Conservation (phyloP, 768 basidiomycete genomes). For the Flagelloscypha sp. region DNA sequence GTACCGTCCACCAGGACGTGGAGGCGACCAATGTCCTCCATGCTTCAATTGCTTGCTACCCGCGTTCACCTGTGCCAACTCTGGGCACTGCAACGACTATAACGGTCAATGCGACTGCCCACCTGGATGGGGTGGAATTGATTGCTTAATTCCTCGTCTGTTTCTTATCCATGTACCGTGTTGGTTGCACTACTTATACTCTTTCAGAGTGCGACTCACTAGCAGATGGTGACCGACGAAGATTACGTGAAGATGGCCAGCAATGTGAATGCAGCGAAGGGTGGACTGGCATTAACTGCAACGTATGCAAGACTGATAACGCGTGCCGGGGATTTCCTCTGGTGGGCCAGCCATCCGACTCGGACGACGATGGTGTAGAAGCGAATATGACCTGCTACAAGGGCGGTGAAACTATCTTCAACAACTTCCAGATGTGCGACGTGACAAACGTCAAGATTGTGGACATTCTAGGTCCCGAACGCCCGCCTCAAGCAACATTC, state of each 20-base stretch:
- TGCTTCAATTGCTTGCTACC: constrained; percentile 97
- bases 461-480: constrained; percentile 78
- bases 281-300: constrained; percentile 96
- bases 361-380: constrained; percentile 30
- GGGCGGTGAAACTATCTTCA: constrained; percentile 88
- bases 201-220: constrained; percentile 84
- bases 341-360: constrained; percentile 28
- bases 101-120: constrained; percentile 97
- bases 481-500: constrained; percentile 95
- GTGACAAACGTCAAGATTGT: constrained; percentile 96
- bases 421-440: constrained; percentile 96
- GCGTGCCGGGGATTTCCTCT: constrained; percentile 79
- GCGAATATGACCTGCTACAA: constrained; percentile 89
- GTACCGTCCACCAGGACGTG: too few relatives aligned
- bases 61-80: constrained; percentile 88
- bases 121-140: constrained; percentile 94
- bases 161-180: constrained; percentile 10
- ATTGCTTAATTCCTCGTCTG: constrained; percentile 88
- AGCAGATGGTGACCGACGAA: constrained; percentile 80
- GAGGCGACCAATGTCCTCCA: constrained; percentile 75
- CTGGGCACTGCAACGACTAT: constrained; percentile 81
- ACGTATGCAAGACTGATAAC: constrained; percentile 81
- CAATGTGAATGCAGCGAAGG: constrained; percentile 88
- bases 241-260: constrained; percentile 66
- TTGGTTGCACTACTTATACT: constrained; percentile 6